phyloP scores from a whole-genome alignment of 2,329 filamentous ascomycete genomes.

The Lecanicillium sp. region DNA sequence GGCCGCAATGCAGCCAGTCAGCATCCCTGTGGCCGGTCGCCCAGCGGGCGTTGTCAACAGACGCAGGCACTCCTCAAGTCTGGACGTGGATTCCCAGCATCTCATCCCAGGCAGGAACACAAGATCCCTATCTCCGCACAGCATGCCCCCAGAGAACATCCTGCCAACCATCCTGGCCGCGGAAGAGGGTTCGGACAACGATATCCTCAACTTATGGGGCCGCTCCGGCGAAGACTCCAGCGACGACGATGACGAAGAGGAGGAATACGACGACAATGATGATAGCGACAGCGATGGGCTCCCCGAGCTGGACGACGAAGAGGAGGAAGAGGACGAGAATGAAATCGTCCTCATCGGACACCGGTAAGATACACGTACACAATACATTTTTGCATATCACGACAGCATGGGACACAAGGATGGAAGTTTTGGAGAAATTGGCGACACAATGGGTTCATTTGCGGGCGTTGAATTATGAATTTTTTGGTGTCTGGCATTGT shows the following conservation, averaged over 20 bases:
- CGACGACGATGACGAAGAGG: constrained; percentile 43
- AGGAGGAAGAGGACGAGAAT: constrained; percentile 43
- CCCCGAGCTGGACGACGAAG: constrained; percentile 37
- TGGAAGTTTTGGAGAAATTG: too few relatives aligned
- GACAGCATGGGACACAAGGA: too few relatives aligned
- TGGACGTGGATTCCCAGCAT: constrained; percentile 26
- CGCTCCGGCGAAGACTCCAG: constrained; percentile 38
- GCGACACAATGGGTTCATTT: too few relatives aligned
- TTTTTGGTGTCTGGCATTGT: too few relatives aligned
- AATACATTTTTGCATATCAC: background rate
- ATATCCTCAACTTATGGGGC: constrained; percentile 54
- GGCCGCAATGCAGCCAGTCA: constrained; percentile 20
- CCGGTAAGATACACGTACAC: constrained; percentile 1
- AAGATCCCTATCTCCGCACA: constrained; percentile 39
- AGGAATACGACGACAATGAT: constrained; percentile 34
- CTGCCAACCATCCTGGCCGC: constrained; percentile 22
- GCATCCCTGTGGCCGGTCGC: constrained; percentile 13
- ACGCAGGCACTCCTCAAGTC: constrained; percentile 35
- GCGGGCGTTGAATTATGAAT: too few relatives aligned
- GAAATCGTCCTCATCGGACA: constrained; percentile 47
- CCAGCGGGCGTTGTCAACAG: constrained; percentile 19
- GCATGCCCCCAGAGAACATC: constrained; percentile 22
- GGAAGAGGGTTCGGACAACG: constrained; percentile 45
- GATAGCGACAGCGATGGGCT: constrained; percentile 38
- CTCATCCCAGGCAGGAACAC: constrained; percentile 36